Evolutionary conservation across 306 rosid species (phyloP).

Genomic region (Begonia loranthoides): DNA sequence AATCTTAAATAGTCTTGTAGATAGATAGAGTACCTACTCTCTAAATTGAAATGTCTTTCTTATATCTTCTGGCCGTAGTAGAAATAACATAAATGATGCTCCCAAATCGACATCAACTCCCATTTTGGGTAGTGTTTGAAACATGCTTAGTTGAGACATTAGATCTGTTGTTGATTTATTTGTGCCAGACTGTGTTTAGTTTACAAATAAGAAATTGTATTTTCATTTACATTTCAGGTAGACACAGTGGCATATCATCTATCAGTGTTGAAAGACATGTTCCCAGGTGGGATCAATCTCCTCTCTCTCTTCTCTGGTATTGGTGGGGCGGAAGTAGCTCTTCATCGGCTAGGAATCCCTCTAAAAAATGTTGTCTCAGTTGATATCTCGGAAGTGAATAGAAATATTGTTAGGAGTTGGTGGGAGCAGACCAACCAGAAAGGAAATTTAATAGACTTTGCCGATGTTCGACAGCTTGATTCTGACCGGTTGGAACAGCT

Average conservation of each 20-base stretch:
- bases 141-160: no score
- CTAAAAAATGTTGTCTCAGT: slow-evolving; percentile 73
- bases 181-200: no score
- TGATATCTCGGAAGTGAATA: slow-evolving; percentile 63
- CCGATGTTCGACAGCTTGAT: slow-evolving; percentile 43
- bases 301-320: slow-evolving; percentile 95
- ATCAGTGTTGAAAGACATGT: slow-evolving; percentile 67
- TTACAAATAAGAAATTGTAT: no score
- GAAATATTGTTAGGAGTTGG: slow-evolving; percentile 76
- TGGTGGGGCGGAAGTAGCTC: slow-evolving; percentile 96
- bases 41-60: no score
- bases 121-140: no score
- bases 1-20: no score
- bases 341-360: slow-evolving; percentile 69
- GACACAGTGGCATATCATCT: slow-evolving; percentile 93
- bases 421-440: slow-evolving; percentile 97
- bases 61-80: no score
- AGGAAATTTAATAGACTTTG: slow-evolving; percentile 52
- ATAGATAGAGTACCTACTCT: no score
- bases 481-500: slow-evolving; percentile 35
- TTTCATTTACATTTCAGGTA: slow-evolving; percentile 17
- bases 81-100: no score
- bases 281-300: slow-evolving; percentile 65
- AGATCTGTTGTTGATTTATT: no score
- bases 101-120: no score